Base-by-base conservation (phyloP, 352 stramenopile genomes). In the Phytophthora hybrid region DNA sequence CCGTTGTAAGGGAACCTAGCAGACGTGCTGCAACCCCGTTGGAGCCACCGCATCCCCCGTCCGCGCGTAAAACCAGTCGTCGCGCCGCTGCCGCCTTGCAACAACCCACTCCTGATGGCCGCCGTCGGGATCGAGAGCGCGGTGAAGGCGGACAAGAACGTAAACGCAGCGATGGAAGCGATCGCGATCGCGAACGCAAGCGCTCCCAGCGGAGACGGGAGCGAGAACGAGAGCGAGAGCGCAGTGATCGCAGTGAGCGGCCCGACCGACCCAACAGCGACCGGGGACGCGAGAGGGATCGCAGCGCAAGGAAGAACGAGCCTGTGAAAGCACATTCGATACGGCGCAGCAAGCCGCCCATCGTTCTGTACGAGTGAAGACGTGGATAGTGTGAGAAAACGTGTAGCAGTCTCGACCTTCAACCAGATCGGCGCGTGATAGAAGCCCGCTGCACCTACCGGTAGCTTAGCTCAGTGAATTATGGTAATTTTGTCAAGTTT, bases 281-380 rank as follows among this genome's bases (percentile, higher is more conserved):
- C 8, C 66, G 66, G 2, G 58, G 63, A 58, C 72, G 66, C 6
- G 59, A 78, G 47, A 44, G 67, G 7, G 55, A 70, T 6, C 62
- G 62, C 11, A 79, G 67, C 32, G 62, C 51, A 4, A 47, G 67
- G 44, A 77, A 55, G 29, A 57, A 77, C 14, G 59, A 68, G 16
- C 51, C 70, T 39, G 69, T 23, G 5, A 72, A 72, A 67, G 23
- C 58, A 13, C 57, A 71, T 60, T 73, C 69, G 21, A 64, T 63
- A 3, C 52, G 70, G 18, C 70, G 70, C 10, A 77, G 23, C 39
- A 71, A 75, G 32, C 37, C 63, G 10, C 58, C 64, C 4, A 74
- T 77, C 54, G 56, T 74, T 29, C 46, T 66, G 44, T 70, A 77
- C 65, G 64, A 77, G 70, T 77, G 70, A 73, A 70, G 21, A 59